These are phyloP conservation scores for Aspergillus candidus DNA, from an alignment of 2,329 filamentous ascomycete species.

Conservation along the genomic window DNA sequence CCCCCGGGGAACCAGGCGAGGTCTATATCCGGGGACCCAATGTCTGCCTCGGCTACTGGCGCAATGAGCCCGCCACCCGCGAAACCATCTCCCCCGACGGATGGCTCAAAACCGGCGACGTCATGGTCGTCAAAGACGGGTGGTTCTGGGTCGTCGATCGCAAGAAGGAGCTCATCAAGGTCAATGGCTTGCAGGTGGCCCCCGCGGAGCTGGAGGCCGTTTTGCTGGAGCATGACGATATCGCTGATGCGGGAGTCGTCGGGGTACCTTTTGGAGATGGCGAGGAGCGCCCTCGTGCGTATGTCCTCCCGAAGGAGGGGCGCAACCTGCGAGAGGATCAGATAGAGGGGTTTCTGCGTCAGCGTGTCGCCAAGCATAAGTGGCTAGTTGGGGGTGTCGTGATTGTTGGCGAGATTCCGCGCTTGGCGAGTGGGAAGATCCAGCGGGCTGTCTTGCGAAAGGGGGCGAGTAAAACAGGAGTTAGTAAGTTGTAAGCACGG, in stretches of 20 bases:
- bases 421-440: slow-evolving; percentile 8
- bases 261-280: slow-evolving; percentile 6
- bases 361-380: slow-evolving; percentile 5
- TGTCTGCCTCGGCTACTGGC: slow-evolving; percentile 23
- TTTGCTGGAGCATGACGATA: slow-evolving; percentile 2
- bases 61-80: slow-evolving; percentile 44
- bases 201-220: slow-evolving; percentile 6
- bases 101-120: slow-evolving; percentile 34
- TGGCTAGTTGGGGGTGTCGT: slow-evolving; percentile 6
- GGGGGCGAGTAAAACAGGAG: too few species aligned
- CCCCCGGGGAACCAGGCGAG: slow-evolving; percentile 38
- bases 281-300: slow-evolving; percentile 7
- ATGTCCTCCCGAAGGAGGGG: slow-evolving; percentile 4
- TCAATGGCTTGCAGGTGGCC: slow-evolving; percentile 8
- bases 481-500: too few species aligned
- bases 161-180: slow-evolving; percentile 10
- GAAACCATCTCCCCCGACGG: slow-evolving; percentile 16
- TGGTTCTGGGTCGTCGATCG: slow-evolving; percentile 19
- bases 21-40: slow-evolving; percentile 26
- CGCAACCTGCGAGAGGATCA: neutral
- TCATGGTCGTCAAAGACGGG: slow-evolving; percentile 4
- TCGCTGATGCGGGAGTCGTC: neutral
- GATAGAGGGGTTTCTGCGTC: neutral
- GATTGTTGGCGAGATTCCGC: slow-evolving; percentile 6
- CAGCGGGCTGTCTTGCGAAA: too few species aligned